These are phyloP conservation scores for Didymella keratinophila DNA, from an alignment of 2,329 filamentous ascomycete genomes.

Conservation along the genomic window DNA sequence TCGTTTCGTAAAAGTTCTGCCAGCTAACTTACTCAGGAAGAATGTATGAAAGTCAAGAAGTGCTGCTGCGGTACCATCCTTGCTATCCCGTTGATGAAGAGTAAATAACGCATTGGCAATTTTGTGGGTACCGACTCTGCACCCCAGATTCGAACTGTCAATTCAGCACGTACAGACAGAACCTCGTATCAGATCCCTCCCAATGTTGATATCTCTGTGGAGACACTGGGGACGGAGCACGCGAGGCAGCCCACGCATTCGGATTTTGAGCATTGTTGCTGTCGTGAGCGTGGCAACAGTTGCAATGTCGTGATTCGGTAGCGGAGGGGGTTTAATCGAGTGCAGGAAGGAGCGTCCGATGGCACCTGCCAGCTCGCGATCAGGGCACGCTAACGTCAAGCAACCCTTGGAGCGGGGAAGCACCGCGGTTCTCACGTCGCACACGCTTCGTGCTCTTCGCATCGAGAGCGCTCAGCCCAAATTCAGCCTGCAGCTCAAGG, in stretches of 20 bases:
- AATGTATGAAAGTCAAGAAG: conserved; percentile 17
- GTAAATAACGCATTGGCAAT: conserved; percentile 18
- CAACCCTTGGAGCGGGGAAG: conserved; percentile 14
- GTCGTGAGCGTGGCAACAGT: conserved; percentile 13
- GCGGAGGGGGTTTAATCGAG: conserved; percentile 1
- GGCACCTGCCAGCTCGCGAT: conserved; percentile 14
- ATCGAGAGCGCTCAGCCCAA: conserved; percentile 12
- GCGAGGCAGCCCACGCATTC: conserved; percentile 6
- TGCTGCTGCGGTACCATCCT: conserved; percentile 14
- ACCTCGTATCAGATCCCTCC: conserved; percentile 3
- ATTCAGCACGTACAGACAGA: conserved; percentile 11
- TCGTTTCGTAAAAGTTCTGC: conserved; percentile 16
- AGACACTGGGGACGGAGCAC: conserved; percentile 19
- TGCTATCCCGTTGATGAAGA: background rate
- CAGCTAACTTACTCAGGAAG: conserved; percentile 12
- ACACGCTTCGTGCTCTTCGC: conserved; percentile 19
- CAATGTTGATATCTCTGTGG: conserved; percentile 19
- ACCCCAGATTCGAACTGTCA: conserved; percentile 4
- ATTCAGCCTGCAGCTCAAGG: conserved; percentile 16
- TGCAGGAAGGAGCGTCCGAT: conserved; percentile 14
- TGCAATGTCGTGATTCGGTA: conserved; percentile 15
- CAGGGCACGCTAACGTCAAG: conserved; percentile 5
- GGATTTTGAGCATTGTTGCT: conserved; percentile 5
- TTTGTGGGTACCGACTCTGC: background rate
- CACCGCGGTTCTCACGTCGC: conserved; percentile 11